Base-by-base conservation (phyloP, 495 filamentous ascomycete species). In the Cairneyella variabilis region DNA sequence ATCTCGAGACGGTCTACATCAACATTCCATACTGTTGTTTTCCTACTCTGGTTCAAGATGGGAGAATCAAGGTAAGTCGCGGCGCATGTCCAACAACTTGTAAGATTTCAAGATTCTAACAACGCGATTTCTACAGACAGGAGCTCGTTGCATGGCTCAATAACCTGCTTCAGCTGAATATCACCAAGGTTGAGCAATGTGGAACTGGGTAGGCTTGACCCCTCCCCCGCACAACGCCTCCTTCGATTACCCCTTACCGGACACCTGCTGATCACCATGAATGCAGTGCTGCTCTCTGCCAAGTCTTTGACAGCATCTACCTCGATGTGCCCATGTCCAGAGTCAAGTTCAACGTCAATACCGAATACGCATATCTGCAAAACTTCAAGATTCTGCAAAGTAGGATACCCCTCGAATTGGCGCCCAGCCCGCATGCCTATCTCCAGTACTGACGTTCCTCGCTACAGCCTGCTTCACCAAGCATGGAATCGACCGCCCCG, bases 141-240 rank as follows among this genome's bases (percentile, higher is more conserved):
- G 93, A 98, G 74, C 83, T 98, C 55, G 79, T 98, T 55, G 83
- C 85, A 73, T 98, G 93, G 93, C 74, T 98, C 62, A 98, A 98
- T 79, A 90, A 87, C 78, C 89, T 97, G 47, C 83, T 98, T 50
- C 89, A 95, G 76, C 82, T 97, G 60, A 97, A 97, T 73, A 82
- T 98, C 53, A 97, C 92, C 66, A 97, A 96, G 72, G 87, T 98
- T 67, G 93, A 98, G 72, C 95, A 98, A 78, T 97, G 93, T 71
- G 93, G 93, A 62, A 97, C 93, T 61, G 93, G 93, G 93, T 98
- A 87, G 62, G 87, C 51, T 22, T 45, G 44, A 52, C 56, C 56
- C 63, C 60, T 67, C 69, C 68, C 66, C 69, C 68, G 57, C 61
- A 26, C 28, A 18, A 27, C 47, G 14, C 11, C 22, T 36, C n/a